phyloP scores from a whole-genome alignment of 129 eudicot species.

The Tagetes erecta region DNA sequence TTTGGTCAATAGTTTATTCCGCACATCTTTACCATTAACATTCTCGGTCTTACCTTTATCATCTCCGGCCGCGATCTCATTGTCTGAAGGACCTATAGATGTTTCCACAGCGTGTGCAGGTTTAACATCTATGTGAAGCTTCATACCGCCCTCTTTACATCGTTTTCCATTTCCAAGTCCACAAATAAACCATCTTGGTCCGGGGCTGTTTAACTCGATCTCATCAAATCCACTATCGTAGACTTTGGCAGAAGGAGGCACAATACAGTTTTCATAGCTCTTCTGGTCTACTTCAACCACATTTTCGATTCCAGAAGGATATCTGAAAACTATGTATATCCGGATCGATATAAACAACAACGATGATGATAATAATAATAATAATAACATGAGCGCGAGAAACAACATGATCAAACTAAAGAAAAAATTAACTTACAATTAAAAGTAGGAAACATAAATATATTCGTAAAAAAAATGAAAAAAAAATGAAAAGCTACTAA shows the following conservation, averaged over 20 bases:
- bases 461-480: too few relatives aligned
- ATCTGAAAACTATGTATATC: not conserved
- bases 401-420: too few relatives aligned
- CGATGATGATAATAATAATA: too few relatives aligned
- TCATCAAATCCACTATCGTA: conserved; percentile 33
- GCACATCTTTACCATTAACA: not conserved
- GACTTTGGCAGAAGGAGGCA: conserved; percentile 26
- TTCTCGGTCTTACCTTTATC: not conserved
- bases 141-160: conserved; percentile 26
- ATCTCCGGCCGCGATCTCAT: not conserved
- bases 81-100: not conserved
- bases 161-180: conserved; percentile 43
- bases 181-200: conserved; percentile 41
- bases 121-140: conserved; percentile 8
- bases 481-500: too few relatives aligned
- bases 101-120: not conserved
- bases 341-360: too few relatives aligned
- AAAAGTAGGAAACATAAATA: too few relatives aligned
- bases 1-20: too few relatives aligned
- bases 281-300: not conserved
- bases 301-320: conserved; percentile 5
- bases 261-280: not conserved
- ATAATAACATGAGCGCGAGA: too few relatives aligned
- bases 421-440: too few relatives aligned
- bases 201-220: conserved; percentile 23